Conservation (phyloP, 495 filamentous ascomycete species). For the Xylaria telfairii region DNA sequence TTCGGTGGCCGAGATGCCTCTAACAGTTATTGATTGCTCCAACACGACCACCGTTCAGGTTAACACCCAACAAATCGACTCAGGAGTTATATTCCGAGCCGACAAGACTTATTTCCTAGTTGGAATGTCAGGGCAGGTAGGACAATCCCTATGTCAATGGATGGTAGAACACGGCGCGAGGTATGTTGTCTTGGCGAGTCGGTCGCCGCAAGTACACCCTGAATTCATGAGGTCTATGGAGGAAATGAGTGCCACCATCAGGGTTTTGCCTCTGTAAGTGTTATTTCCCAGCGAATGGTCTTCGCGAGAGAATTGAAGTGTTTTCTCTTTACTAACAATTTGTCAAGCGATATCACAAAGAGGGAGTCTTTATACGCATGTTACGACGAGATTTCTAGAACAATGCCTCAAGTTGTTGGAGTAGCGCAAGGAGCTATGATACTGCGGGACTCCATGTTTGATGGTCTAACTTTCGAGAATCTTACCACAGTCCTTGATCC, state of each 20-base stretch:
- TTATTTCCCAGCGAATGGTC: background rate
- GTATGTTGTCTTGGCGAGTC: slow-evolving; percentile 53
- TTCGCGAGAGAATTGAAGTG: background rate
- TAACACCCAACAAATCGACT: background rate
- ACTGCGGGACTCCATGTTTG: slow-evolving; percentile 40
- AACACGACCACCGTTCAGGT: background rate
- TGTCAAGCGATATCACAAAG: slow-evolving; percentile 24
- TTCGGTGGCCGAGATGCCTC: background rate
- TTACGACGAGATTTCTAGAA: slow-evolving; percentile 19
- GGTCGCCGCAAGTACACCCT: slow-evolving; percentile 33
- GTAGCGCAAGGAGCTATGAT: slow-evolving; percentile 51
- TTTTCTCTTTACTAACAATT: background rate
- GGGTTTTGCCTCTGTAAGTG: background rate
- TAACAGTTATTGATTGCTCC: background rate
- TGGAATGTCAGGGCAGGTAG: slow-evolving; percentile 54
- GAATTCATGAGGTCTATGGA: slow-evolving; percentile 20
- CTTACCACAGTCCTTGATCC: slow-evolving; percentile 36
- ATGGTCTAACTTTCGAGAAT: slow-evolving; percentile 33
- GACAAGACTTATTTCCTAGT: slow-evolving; percentile 56
- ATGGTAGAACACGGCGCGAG: slow-evolving; percentile 56
- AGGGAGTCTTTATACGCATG: slow-evolving; percentile 17
- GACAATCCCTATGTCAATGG: slow-evolving; percentile 53
- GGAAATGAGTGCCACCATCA: slow-evolving; percentile 14
- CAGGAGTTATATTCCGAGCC: slow-evolving; percentile 26
- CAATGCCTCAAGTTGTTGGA: slow-evolving; percentile 47